Evolutionary conservation across 1,284 basidiomycete species (phyloP).

Genomic region (Microbotryum violaceum): DNA sequence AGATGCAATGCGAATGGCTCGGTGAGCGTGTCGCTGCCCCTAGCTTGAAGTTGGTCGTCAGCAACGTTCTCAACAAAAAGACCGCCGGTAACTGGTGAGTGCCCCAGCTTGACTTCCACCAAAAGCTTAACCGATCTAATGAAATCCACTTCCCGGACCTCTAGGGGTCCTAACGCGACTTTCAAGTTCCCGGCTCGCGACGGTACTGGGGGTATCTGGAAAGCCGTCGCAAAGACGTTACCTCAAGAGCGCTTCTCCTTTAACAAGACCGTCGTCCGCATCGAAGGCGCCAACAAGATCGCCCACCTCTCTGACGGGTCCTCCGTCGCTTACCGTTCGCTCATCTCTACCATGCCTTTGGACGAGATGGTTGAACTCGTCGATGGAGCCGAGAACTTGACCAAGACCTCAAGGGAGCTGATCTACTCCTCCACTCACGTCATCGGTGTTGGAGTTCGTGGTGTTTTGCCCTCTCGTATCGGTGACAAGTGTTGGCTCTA

Average conservation of each 20-base stretch:
- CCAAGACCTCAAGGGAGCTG: slow-evolving; percentile 43
- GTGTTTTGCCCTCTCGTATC: slow-evolving; percentile 46
- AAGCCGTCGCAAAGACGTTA: slow-evolving; percentile 46
- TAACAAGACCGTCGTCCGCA: slow-evolving; percentile 41
- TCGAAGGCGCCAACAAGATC: slow-evolving; percentile 44
- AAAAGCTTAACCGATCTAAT: neutral
- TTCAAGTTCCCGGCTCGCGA: slow-evolving; percentile 50
- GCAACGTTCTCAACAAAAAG: slow-evolving; percentile 48
- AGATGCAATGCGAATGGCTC: slow-evolving; percentile 53
- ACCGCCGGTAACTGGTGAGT: slow-evolving; percentile 47
- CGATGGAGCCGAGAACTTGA: slow-evolving; percentile 39
- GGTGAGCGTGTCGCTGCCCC: slow-evolving; percentile 51
- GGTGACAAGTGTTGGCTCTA: slow-evolving; percentile 50
- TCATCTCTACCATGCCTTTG: slow-evolving; percentile 48
- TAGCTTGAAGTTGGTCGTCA: slow-evolving; percentile 46
- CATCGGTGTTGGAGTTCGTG: slow-evolving; percentile 49
- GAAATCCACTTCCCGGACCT: neutral
- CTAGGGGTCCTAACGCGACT: slow-evolving; percentile 46
- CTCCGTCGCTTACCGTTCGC: slow-evolving; percentile 44
- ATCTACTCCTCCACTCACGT: slow-evolving; percentile 49
- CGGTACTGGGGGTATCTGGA: slow-evolving; percentile 51
- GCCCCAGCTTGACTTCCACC: too few species aligned
- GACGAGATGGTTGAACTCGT: slow-evolving; percentile 44
- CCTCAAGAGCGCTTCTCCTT: slow-evolving; percentile 44
- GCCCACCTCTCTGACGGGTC: slow-evolving; percentile 45